A percentile compares a stretch with the other conserved stretches of the same genome.
These are phyloP conservation scores for Chlamydomonas eustigma DNA, from an alignment of 139 green algal species.

Conservation along the genomic window DNA sequence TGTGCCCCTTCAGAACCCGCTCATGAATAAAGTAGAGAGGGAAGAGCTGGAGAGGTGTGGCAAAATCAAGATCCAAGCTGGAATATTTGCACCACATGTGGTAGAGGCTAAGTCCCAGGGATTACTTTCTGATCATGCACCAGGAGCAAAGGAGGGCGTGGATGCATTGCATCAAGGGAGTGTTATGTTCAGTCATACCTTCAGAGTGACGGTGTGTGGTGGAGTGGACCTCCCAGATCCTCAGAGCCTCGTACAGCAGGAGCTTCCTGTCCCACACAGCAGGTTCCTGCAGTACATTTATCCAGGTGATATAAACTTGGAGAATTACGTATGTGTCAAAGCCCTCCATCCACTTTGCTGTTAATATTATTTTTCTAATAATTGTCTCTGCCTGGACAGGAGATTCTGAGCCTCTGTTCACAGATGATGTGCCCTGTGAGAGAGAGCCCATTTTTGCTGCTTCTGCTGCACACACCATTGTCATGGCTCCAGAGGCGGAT, in stretches of 20 bases:
- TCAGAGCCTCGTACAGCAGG: neutral
- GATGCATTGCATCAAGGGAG: neutral
- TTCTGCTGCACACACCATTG: conserved; percentile 8
- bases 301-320: conserved; percentile 18
- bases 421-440: conserved; percentile 15
- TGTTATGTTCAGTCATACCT: conserved; percentile 15
- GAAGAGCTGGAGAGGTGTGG: neutral
- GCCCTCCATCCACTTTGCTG: too few relatives aligned
- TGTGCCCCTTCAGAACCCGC: conserved; percentile 9
- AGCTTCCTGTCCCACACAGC: conserved; percentile 1
- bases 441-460: conserved; percentile 22
- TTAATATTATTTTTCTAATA: neutral
- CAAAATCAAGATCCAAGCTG: too few relatives aligned
- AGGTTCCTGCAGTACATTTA: conserved; percentile 17
- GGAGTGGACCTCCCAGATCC: neutral
- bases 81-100: too few relatives aligned
- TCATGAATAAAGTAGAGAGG: neutral
- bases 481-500: neutral
- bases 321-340: too few relatives aligned
- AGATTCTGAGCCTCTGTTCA: conserved; percentile 12
- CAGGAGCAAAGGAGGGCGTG: neutral
- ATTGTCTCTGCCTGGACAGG: neutral
- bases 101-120: neutral
- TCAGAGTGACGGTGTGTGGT: conserved; percentile 15
- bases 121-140: neutral